Evolutionary conservation across 495 filamentous ascomycete genomes (phyloP).

Genomic region (Articulospora tetracladia): DNA sequence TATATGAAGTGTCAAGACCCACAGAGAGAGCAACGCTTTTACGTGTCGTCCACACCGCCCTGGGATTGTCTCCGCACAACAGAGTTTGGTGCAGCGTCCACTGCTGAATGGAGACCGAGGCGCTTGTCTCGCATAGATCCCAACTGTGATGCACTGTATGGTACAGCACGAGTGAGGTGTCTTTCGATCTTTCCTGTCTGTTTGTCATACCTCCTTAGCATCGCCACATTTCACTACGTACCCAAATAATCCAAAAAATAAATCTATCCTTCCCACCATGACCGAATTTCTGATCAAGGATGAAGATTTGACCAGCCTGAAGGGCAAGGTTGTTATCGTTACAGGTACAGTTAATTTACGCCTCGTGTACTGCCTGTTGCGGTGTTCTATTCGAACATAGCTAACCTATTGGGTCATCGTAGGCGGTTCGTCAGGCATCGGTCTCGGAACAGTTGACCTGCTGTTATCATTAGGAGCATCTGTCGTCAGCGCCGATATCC

Average conservation of each 20-base stretch:
- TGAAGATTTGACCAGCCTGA: slow-evolving; percentile 32
- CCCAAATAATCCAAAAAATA: neutral
- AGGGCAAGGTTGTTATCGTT: slow-evolving; percentile 43
- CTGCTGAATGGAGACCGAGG: too few species aligned
- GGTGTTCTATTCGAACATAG: neutral
- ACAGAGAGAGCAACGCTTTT: too few species aligned
- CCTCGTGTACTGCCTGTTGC: neutral
- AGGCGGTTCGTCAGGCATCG: slow-evolving; percentile 51
- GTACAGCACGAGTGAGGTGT: too few species aligned
- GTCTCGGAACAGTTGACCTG: slow-evolving; percentile 40
- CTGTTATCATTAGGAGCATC: slow-evolving; percentile 41
- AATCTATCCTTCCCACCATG: slow-evolving; percentile 18
- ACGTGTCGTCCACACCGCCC: too few species aligned
- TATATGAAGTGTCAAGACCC: too few species aligned
- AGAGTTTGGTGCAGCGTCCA: too few species aligned
- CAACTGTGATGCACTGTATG: too few species aligned
- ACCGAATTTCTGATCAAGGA: slow-evolving; percentile 29
- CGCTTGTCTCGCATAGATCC: too few species aligned
- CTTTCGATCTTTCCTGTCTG: too few species aligned
- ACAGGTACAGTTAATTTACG: slow-evolving; percentile 35
- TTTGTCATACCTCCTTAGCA: too few species aligned
- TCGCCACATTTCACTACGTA: too few species aligned
- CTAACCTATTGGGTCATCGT: neutral
- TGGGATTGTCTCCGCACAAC: too few species aligned
- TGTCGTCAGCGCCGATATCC: slow-evolving; percentile 40